Base-by-base conservation (phyloP, 2,329 filamentous ascomycete genomes). In the Phaeophleospora eucalypticola region DNA sequence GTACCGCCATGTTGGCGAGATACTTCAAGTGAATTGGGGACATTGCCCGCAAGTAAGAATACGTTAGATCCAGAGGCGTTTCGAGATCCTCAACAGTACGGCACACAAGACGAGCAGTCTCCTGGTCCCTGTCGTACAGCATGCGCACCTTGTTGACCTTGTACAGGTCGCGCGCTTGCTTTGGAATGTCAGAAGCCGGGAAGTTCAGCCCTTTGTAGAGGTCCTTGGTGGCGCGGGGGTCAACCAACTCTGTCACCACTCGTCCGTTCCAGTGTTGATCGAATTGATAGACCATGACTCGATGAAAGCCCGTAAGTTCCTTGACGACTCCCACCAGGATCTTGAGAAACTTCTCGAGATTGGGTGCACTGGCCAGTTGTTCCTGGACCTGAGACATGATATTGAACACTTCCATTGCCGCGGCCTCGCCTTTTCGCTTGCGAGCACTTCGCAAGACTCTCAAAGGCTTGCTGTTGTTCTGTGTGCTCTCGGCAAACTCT, bases 271-370 rank as follows among this genome's bases (percentile, higher is more conserved):
- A 93, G 1, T 76, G 68, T 3, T 82, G 74, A 64, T 95, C 89
- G 54, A 95, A 95, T 65, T 95, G 88, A 60, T 95, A 95, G 2
- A 95, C 79, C 87, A 95, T 90, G 39, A 95, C 87, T 10, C 89
- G 85, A 62, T 95, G 89, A 54, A 95, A 95, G 0, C 89, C 89
- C 0, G 89, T 94, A 40, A 95, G 65, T 61, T 95, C 89, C 62
- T 94, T 95, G 27, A 95, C 81, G 6, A 95, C 85, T 0, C 89
- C 89, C 0, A 91, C 86, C 2, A 93, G 68, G 4, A 90, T 83
- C 58, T 93, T 91, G 32, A 95, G 71, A 49, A 95, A 88, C 1
- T 67, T 74, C 1, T 89, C 82, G 1, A 95, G 71, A 49, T 78
- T 83, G 0, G 81, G 74, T 1, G 89, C 87, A 19, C 81, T 79